Evolutionary conservation across 306 rosid species (phyloP).

Genomic region (Quillaja saponaria): DNA sequence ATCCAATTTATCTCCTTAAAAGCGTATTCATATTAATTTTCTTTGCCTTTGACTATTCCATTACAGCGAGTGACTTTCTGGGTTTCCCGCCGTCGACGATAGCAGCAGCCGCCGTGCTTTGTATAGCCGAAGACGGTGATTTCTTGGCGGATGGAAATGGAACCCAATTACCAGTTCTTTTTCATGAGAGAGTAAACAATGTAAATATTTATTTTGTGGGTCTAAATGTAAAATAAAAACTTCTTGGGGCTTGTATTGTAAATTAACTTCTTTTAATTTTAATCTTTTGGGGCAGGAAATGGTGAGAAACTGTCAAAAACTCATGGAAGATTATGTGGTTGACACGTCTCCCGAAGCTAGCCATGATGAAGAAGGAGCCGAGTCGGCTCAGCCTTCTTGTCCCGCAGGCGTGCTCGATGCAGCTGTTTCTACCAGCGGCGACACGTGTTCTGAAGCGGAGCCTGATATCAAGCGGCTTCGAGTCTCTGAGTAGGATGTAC

Average conservation of each 20-base stretch:
- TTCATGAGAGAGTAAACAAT: constrained; percentile 41
- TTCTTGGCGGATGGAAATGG: neutral
- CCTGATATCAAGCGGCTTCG: constrained; percentile 48
- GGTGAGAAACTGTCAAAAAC: constrained; percentile 83
- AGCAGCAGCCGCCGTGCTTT: constrained; percentile 73
- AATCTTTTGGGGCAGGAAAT: constrained; percentile 55
- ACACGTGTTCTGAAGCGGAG: constrained; percentile 55
- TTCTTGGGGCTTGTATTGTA: neutral
- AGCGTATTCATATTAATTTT: neutral
- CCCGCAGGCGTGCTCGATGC: constrained; percentile 79
- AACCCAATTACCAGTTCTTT: constrained; percentile 9
- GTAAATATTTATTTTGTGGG: constrained; percentile 24
- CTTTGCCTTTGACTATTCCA: neutral
- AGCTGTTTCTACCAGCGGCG: constrained; percentile 54
- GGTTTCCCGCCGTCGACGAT: constrained; percentile 56
- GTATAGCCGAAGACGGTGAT: constrained; percentile 31
- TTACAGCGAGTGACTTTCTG: constrained; percentile 59
- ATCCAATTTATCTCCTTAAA: neutral
- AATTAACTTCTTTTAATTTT: constrained; percentile 15
- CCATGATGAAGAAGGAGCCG: constrained; percentile 28
- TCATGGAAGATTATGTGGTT: constrained; percentile 61
- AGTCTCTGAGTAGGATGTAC: constrained; percentile 41
- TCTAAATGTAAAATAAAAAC: neutral
- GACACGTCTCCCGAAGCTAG: constrained; percentile 58
- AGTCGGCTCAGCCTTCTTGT: constrained; percentile 48